These are phyloP conservation scores for Raphanus raphanistrum DNA, from an alignment of 345 rosid species.

Conservation along the genomic window DNA sequence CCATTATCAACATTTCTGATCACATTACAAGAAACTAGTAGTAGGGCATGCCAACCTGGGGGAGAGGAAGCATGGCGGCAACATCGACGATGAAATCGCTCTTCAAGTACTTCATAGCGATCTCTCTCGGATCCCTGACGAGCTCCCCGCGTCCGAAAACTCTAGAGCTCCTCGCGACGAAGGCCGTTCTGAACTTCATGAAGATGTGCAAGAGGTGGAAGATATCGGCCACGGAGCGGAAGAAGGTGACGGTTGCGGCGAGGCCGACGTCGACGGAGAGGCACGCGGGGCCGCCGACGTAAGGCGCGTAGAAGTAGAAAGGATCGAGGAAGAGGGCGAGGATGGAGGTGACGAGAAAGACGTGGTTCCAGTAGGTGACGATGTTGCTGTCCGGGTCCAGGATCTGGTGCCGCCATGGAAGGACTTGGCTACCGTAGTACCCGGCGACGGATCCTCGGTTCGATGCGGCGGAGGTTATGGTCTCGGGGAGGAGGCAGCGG, in stretches of 20 bases:
- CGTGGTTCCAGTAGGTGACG: conserved; percentile 81
- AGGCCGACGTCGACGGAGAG: conserved; percentile 48
- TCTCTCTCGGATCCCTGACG: conserved; percentile 75
- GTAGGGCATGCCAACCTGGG: conserved; percentile 49
- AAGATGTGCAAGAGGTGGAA: conserved; percentile 63
- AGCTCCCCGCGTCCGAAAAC: conserved; percentile 89
- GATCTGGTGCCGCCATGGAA: conserved; percentile 80
- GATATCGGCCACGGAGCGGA: conserved; percentile 63
- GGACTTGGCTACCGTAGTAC: conserved; percentile 36
- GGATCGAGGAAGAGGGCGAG: conserved; percentile 89
- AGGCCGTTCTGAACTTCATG: conserved; percentile 85
- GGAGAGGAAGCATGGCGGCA: conserved; percentile 81
- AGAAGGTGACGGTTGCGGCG: conserved; percentile 60
- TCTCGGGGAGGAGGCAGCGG: conserved; percentile 44
- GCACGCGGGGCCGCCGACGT: conserved; percentile 58
- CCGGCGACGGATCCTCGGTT: conserved; percentile 35
- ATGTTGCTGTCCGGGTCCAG: conserved; percentile 90
- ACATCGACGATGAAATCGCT: conserved; percentile 74
- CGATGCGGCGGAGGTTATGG: conserved; percentile 41
- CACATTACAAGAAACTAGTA: not conserved
- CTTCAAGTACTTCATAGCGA: conserved; percentile 62
- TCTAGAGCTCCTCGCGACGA: conserved; percentile 67
- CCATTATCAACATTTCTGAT: not conserved
- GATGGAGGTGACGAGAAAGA: conserved; percentile 71
- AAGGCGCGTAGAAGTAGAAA: conserved; percentile 72